Base-by-base conservation (phyloP, 768 basidiomycete species). In the Rhodosporidiobolus odoratus region DNA sequence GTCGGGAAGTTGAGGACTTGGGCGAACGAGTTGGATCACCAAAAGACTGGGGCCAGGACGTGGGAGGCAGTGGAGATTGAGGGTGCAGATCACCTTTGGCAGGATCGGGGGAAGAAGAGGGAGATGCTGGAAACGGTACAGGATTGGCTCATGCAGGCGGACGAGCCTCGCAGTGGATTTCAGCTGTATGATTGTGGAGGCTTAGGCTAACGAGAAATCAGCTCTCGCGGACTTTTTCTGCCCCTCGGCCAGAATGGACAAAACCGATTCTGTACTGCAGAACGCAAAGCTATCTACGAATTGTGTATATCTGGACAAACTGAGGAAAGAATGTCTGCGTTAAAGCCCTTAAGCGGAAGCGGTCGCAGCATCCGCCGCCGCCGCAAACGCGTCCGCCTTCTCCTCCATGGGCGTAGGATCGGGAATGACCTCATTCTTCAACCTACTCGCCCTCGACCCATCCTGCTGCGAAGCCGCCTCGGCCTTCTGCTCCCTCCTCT, bases 81-180 rank as follows among this genome's bases (percentile, higher is more conserved):
- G 19, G 75, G 72, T 0, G 76, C 71, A 23, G 76, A 77, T 47
- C 76, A 77, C 48, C 73, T 77, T 27, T 77, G 76, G 76, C 53
- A 47, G 6, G 37, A 40, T 25, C 4, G 38, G 52, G 38, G 25
- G 43, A 16, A 16, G 27, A 75, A 69, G 60, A 25, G 17, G 21
- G 43, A 5, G 43, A 5, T 68, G 47, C 16, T 73, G 0, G 56
- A 62, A 5, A 12, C 32, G 37, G 60, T 69, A 17, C 13, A 13
- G 16, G 12, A 6, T 0, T 73, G 71, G 71, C 8, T 71, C n/a
- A n/a, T n/a, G n/a, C n/a, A n/a, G n/a, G n/a, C n/a, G n/a, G n/a
- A n/a, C n/a, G n/a, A n/a, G n/a, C n/a, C n/a, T n/a, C n/a, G n/a
- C n/a, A n/a, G n/a, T n/a, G n/a, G n/a, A n/a, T n/a, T n/a, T n/a